phyloP scores from a whole-genome alignment of 1,284 basidiomycete species.

The Taiwanofungus camphoratus region DNA sequence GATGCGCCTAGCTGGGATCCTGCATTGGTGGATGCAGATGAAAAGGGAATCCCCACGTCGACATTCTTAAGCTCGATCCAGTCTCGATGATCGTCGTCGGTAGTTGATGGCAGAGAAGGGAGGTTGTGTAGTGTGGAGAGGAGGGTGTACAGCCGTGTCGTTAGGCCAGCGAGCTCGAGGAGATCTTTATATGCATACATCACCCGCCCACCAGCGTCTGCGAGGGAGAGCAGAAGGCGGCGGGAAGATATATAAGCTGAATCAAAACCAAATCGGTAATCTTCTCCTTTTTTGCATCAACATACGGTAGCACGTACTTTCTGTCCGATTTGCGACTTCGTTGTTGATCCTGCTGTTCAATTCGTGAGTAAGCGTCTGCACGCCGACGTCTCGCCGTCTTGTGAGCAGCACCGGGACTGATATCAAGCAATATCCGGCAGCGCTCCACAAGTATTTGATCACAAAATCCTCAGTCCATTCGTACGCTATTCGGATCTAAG shows the following conservation, averaged over 20 bases:
- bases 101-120: constrained; percentile 37
- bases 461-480: constrained; percentile 93
- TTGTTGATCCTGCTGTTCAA: constrained; percentile 14
- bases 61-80: constrained; percentile 48
- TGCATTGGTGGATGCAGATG: too few relatives aligned
- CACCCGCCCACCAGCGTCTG: constrained; percentile 33
- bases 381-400: constrained; percentile 38
- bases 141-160: constrained; percentile 84
- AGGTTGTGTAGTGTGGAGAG: constrained; percentile 83
- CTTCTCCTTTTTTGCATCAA: background rate
- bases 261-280: too few relatives aligned
- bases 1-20: constrained; percentile 34
- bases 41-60: constrained; percentile 75
- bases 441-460: constrained; percentile 93
- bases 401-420: constrained; percentile 82
- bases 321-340: constrained; percentile 27
- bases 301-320: constrained; percentile 40
- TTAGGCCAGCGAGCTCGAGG: constrained; percentile 89
- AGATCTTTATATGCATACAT: constrained; percentile 93
- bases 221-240: background rate
- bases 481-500: constrained; percentile 61
- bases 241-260: background rate
- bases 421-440: constrained; percentile 84
- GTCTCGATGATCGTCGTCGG: constrained; percentile 30
- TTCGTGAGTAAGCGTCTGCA: constrained; percentile 28